phyloP scores from a whole-genome alignment of 805 yeast species.

The Candida nonsorbophila region DNA sequence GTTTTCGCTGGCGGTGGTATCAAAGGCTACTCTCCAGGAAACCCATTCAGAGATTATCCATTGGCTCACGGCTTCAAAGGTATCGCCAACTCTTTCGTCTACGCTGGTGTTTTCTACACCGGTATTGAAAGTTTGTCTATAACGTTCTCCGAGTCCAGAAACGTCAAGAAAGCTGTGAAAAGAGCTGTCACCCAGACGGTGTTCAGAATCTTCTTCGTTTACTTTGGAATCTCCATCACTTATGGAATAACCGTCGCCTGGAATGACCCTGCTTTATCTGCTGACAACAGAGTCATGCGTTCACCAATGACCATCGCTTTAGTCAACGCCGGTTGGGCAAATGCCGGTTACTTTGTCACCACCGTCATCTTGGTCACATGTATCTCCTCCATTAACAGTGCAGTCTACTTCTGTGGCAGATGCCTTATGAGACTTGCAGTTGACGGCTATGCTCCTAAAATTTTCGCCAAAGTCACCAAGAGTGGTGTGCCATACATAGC shows the following conservation, averaged over 20 bases:
- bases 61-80: conserved; percentile 24
- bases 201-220: conserved; percentile 23
- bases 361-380: conserved; percentile 36
- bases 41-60: conserved; percentile 16
- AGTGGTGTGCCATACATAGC: conserved; percentile 30
- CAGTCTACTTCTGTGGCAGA: conserved; percentile 24
- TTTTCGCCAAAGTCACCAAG: conserved; percentile 24
- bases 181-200: conserved; percentile 25
- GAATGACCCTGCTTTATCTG: conserved; percentile 18
- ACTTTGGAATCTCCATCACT: conserved; percentile 21
- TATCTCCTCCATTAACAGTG: conserved; percentile 32
- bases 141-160: conserved; percentile 25
- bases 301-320: conserved; percentile 38
- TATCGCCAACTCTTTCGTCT: conserved; percentile 41
- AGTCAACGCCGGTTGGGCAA: conserved; percentile 25
- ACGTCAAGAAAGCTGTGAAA: conserved; percentile 26
- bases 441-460: conserved; percentile 32
- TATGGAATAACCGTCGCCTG: conserved; percentile 29
- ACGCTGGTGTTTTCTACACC: conserved; percentile 35
- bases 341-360: conserved; percentile 30
- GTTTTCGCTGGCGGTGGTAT: conserved; percentile 21
- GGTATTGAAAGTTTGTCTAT: conserved; percentile 25
- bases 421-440: conserved; percentile 29
- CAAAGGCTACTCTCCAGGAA: conserved; percentile 20
- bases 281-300: conserved; percentile 16